Conservation (phyloP, 495 filamentous ascomycete species). For the Neurospora sp. region DNA sequence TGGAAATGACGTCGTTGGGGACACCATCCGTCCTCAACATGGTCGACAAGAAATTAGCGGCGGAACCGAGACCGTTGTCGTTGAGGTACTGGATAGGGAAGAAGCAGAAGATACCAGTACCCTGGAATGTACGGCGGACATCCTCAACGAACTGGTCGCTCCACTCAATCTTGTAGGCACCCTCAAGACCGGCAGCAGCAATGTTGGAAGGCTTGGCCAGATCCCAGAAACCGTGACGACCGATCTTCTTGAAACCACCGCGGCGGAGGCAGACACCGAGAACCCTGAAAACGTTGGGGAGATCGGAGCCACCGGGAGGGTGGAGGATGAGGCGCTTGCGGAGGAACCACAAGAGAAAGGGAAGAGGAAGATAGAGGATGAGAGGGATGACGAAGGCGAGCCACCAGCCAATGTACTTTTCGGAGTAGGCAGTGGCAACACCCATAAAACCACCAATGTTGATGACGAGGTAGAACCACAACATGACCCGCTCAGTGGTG, state of each 20-base stretch:
- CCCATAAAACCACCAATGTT: constrained; percentile 57
- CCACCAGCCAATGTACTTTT: constrained; percentile 59
- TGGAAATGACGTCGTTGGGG: constrained; percentile 68
- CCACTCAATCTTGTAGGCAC: constrained; percentile 28
- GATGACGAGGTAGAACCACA: constrained; percentile 54
- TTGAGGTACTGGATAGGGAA: constrained; percentile 63
- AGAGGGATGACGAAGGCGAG: constrained; percentile 59
- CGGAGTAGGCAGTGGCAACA: constrained; percentile 39
- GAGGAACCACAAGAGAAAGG: constrained; percentile 41
- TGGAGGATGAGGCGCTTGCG: constrained; percentile 42
- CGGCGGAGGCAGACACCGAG: constrained; percentile 42
- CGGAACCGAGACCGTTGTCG: constrained; percentile 39
- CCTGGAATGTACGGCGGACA: constrained; percentile 47
- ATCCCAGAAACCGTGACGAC: constrained; percentile 52
- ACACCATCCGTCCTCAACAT: constrained; percentile 57
- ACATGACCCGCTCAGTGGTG: constrained; percentile 53
- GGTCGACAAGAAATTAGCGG: constrained; percentile 44
- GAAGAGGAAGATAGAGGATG: constrained; percentile 48
- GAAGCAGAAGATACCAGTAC: constrained; percentile 51
- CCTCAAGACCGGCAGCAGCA: constrained; percentile 33
- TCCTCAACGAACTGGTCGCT: constrained; percentile 50
- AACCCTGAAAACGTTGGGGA: constrained; percentile 45
- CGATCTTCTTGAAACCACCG: constrained; percentile 45
- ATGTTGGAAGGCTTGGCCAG: constrained; percentile 53
- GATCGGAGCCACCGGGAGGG: constrained; percentile 44